A percentile compares a stretch with the other conserved stretches of the same genome.
Conservation (phyloP, 225 moss, liverwort and hornwort genomes). For the Takakia lepidozioides region DNA sequence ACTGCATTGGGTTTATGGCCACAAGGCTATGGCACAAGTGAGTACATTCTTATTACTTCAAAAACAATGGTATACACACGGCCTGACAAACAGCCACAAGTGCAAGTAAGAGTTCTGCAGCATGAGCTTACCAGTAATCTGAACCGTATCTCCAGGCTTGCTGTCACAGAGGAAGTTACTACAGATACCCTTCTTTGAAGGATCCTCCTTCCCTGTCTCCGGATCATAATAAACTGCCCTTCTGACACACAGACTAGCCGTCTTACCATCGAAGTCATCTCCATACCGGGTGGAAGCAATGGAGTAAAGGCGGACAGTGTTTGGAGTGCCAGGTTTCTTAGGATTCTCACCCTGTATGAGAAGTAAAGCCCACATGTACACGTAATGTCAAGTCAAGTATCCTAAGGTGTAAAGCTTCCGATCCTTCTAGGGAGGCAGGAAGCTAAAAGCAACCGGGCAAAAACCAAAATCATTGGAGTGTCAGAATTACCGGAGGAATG, state of each 20-base stretch:
- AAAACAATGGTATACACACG: no score
- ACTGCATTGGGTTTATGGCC: no score
- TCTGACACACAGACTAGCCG: constrained; percentile 86
- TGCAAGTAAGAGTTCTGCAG: neutral
- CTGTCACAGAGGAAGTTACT: constrained; percentile 89
- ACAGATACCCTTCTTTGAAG: constrained; percentile 89
- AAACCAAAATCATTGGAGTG: no score
- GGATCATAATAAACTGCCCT: constrained; percentile 88
- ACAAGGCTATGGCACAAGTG: no score
- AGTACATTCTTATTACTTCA: no score
- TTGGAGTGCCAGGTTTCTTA: constrained; percentile 89
- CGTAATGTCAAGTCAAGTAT: no score
- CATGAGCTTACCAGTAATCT: constrained; percentile 48
- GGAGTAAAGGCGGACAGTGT: constrained; percentile 81
- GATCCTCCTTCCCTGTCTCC: constrained; percentile 76
- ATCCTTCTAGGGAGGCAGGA: no score
- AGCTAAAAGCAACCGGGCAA: no score
- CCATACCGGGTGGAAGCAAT: constrained; percentile 95
- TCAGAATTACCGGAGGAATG: constrained; percentile 67
- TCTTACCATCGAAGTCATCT: constrained; percentile 90
- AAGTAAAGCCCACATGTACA: no score
- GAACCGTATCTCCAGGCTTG: constrained; percentile 80
- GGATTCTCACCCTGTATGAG: constrained; percentile 73
- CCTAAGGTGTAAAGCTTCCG: no score
- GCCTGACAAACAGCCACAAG: no score